Base-by-base conservation (phyloP, 1,139 yeast species). In the Tardiomyces depauwii region DNA sequence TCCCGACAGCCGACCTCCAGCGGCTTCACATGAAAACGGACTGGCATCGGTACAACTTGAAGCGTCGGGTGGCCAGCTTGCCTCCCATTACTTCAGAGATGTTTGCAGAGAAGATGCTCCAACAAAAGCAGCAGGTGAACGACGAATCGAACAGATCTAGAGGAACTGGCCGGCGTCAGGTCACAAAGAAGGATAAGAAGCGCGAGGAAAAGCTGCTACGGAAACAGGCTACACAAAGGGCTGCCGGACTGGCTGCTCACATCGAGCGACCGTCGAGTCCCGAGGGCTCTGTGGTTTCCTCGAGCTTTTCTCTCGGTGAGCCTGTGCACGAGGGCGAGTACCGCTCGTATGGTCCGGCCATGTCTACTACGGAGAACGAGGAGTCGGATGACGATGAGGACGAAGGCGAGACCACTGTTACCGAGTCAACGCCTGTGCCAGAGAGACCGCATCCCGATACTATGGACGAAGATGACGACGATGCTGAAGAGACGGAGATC, bases 1-100 rank as follows among this genome's bases (percentile, higher is more conserved):
- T 91, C 59, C 77, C 81, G 16, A 72, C 81, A 16, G 82, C 95
- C 5, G 88, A 82, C 48, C 73, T 78, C 52, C 98, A 91, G 67
- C 73, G 97, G 56, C 72, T 74, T 47, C 98, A 91, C 60, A 91
- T 91, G 97, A 87, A 86, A 62, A 81, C 95, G 1, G 96, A 89
- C 51, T 89, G 96, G 96, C 96, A 88, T 60, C 74, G 95, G 53
- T 91, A 86, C 63, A 89, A 91, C 60, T 73, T 91, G 61, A 91
- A 91, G 65, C 76, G 98, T 64, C 74, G 95, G 58, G 95, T 91
- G 39, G 96, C 96, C 2, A 77, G 78, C 43, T 68, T 91, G 53
- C 82, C 89, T 1, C 81, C 95, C 2, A 82, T 91, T 43, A 69
- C 81, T 18, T 82, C 95, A 1, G 88, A 85, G 49, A 71, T 80